Evolutionary conservation across 768 basidiomycete genomes (phyloP).

Genomic region (Coprinopsis strossmayeri): DNA sequence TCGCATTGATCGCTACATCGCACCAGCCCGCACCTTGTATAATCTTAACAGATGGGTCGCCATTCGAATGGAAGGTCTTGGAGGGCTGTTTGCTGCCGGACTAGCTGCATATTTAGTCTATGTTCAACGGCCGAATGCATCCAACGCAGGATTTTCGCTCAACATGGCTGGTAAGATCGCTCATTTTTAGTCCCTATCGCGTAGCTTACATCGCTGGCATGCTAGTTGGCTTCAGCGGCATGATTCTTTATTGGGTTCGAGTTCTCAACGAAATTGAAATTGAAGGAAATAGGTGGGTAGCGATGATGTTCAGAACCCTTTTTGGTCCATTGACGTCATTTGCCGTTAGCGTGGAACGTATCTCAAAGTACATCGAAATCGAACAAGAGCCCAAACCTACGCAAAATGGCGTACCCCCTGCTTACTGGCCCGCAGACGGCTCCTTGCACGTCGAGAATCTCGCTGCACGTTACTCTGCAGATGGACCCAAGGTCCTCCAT

Average conservation of each 20-base stretch:
- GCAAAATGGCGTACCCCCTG: slow-evolving; percentile 41
- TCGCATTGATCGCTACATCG: slow-evolving; percentile 47
- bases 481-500: slow-evolving; percentile 45
- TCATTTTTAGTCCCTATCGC: neutral
- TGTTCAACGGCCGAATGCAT: slow-evolving; percentile 30
- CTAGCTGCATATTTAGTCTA: slow-evolving; percentile 50
- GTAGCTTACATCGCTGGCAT: neutral
- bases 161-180: slow-evolving; percentile 37
- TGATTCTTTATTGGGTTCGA: slow-evolving; percentile 47
- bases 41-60: slow-evolving; percentile 39
- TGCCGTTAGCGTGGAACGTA: slow-evolving; percentile 49
- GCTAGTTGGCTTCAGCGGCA: slow-evolving; percentile 43
- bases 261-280: slow-evolving; percentile 38
- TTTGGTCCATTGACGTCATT: too few species aligned
- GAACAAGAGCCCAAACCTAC: slow-evolving; percentile 47
- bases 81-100: slow-evolving; percentile 44
- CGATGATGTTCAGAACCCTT: neutral
- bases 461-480: slow-evolving; percentile 49
- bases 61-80: slow-evolving; percentile 51
- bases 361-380: slow-evolving; percentile 54
- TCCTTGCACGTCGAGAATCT: slow-evolving; percentile 46
- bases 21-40: slow-evolving; percentile 38
- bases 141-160: slow-evolving; percentile 44
- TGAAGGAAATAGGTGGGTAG: slow-evolving; percentile 19
- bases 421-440: slow-evolving; percentile 61